phyloP scores from a whole-genome alignment of 176 grass and related monocot species.

The Musa beccarii region DNA sequence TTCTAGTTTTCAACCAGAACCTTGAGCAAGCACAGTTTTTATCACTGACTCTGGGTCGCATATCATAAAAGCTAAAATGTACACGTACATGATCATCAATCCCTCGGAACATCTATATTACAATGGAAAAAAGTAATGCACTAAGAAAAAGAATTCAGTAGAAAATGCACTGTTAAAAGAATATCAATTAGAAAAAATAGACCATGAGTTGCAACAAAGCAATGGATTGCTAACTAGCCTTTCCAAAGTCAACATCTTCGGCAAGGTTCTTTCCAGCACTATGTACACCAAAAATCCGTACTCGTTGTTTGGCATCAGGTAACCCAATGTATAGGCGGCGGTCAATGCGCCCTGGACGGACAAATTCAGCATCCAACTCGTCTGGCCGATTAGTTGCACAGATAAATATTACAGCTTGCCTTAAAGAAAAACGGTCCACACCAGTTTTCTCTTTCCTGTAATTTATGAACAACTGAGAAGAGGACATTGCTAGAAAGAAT shows the following conservation, averaged over 20 bases:
- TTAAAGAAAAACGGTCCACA: constrained; percentile 24
- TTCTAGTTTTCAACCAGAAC: too few species aligned
- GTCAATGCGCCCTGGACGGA: constrained; percentile 20
- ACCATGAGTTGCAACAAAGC: neutral
- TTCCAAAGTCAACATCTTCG: constrained; percentile 31
- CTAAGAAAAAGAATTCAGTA: neutral
- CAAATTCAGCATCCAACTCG: constrained; percentile 28
- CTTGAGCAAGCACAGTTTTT: too few species aligned
- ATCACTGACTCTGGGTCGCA: neutral
- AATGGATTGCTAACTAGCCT: neutral
- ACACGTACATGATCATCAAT: neutral
- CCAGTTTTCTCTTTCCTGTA: constrained; percentile 31
- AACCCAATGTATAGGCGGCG: constrained; percentile 22
- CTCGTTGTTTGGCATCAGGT: constrained; percentile 30
- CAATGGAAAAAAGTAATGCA: neutral
- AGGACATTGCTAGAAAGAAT: neutral
- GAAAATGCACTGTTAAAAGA: neutral
- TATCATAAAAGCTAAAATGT: neutral
- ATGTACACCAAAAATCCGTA: constrained; percentile 32
- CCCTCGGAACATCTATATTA: neutral
- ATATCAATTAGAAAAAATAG: neutral
- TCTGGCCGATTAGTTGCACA: constrained; percentile 30
- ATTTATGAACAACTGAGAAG: neutral
- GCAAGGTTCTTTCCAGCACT: constrained; percentile 20
- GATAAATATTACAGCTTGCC: constrained; percentile 26